Base-by-base conservation (phyloP, 2,329 filamentous ascomycete species). In the Geosmithia putterillii region DNA sequence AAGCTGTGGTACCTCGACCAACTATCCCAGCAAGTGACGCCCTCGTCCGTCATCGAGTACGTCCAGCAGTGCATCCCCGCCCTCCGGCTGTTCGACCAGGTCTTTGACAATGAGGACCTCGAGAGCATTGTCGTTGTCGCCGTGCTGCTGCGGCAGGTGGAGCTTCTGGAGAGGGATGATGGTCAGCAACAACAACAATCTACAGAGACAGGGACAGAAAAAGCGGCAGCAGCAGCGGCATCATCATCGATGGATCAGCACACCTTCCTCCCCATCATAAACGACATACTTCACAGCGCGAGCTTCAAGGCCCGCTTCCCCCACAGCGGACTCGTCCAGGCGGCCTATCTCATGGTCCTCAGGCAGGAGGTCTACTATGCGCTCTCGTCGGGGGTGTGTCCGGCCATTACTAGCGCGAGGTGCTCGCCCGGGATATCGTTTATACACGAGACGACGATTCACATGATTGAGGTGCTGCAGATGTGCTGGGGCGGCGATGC, bases 251-350 rank as follows among this genome's bases (percentile, higher is more conserved):
- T 15, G 21, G 20, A 21, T 8, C 53, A 56, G 41, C 57, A 62
- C 18, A 64, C 65, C 46, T 65, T 65, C 43, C 53, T 65, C 2
- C 58, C 62, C n/a, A 61, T 65, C 8, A 64, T 64, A 8, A 60
- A 64, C 32, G 59, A 61, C 0, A 60, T 64, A 1, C 42, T 65
- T n/a, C 49, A 61, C 22, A 62, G 60, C 38, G 55, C 59, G 3
- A 58, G 60, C 2, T 58, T 60, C 2, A 52, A 57, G 41, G 54
- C 57, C 18, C 53, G 61, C 18, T 62, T 64, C 35, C 55, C 54
- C 1, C 55, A 54, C 22, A 50, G 59, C 23, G 57, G 59, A n/a
- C 50, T 65, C 9, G 57, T 63, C 41, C 61, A 63, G 37, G 62
- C 62, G 1, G 57, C 61, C 6, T 65, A 64, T 44, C 65, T 62